These are phyloP conservation scores for Saccharomycopsis crataegensis DNA, from an alignment of 1,139 yeast genomes.

Conservation along the genomic window DNA sequence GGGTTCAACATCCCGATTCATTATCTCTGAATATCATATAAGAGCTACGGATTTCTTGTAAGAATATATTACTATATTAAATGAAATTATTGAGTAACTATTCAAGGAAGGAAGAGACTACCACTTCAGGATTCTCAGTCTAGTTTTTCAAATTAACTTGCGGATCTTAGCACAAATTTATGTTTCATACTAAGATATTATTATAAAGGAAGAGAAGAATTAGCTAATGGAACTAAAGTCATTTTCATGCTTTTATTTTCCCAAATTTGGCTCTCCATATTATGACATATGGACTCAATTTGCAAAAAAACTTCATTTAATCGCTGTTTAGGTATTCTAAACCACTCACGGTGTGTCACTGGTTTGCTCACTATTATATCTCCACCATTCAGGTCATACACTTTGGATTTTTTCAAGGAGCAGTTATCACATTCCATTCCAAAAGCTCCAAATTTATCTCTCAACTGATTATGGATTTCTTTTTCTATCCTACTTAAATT, in stretches of 20 bases:
- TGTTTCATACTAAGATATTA: too few species aligned
- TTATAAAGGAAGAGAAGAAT: too few species aligned
- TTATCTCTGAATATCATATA: too few species aligned
- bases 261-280: not conserved
- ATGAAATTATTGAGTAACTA: too few species aligned
- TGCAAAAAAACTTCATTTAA: conserved; percentile 11
- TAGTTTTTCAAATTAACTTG: too few species aligned
- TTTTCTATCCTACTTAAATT: conserved; percentile 11
- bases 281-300: conserved; percentile 14
- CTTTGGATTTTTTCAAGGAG: not conserved
- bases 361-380: not conserved
- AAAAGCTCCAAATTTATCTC: conserved; percentile 11
- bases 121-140: too few species aligned
- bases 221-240: not conserved
- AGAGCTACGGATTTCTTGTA: too few species aligned
- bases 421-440: conserved; percentile 18
- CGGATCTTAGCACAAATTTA: too few species aligned
- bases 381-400: too few species aligned
- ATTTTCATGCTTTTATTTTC: not conserved
- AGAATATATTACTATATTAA: too few species aligned
- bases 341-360: conserved; percentile 17
- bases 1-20: too few species aligned
- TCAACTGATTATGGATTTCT: conserved; percentile 8
- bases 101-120: too few species aligned
- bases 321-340: conserved; percentile 11